phyloP scores from a whole-genome alignment of 2,329 filamentous ascomycete species.

The Pyricularia grisea region DNA sequence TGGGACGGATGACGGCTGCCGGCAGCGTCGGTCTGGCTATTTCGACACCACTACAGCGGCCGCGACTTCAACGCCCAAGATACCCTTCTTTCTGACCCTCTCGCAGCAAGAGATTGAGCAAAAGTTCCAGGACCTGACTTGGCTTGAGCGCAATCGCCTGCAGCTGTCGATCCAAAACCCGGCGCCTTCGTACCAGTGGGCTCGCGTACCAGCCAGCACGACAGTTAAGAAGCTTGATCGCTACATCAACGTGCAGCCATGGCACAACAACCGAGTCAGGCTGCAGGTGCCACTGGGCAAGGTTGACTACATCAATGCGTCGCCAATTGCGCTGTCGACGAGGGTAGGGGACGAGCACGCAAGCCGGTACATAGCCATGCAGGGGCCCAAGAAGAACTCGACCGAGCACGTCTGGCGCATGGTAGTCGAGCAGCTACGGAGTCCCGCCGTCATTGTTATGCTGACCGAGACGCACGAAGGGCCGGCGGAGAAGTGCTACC shows the following conservation, averaged over 20 bases:
- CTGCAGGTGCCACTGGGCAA: slow-evolving; percentile 66
- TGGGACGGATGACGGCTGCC: slow-evolving; percentile 6
- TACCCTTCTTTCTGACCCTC: slow-evolving; percentile 16
- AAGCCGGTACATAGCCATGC: slow-evolving; percentile 78
- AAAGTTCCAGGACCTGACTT: slow-evolving; percentile 44
- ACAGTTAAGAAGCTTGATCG: slow-evolving; percentile 61
- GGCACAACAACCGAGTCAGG: slow-evolving; percentile 75
- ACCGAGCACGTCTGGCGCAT: slow-evolving; percentile 89
- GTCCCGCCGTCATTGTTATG: slow-evolving; percentile 83
- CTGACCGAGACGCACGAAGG: slow-evolving; percentile 81
- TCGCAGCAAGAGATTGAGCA: slow-evolving; percentile 30
- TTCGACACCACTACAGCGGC: not conserved
- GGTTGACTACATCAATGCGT: slow-evolving; percentile 77
- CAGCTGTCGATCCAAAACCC: slow-evolving; percentile 28
- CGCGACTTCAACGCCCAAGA: slow-evolving; percentile 10
- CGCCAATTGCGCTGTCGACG: slow-evolving; percentile 51
- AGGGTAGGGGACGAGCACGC: slow-evolving; percentile 20
- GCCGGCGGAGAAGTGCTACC: slow-evolving; percentile 72
- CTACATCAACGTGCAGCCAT: slow-evolving; percentile 85
- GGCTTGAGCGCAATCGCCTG: slow-evolving; percentile 41
- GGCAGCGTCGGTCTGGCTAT: not conserved
- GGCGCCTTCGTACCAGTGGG: slow-evolving; percentile 26
- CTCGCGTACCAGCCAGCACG: slow-evolving; percentile 42
- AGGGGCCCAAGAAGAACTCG: slow-evolving; percentile 73
- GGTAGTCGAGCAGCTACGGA: slow-evolving; percentile 68